These are phyloP conservation scores for Vaucheria bursata DNA, from an alignment of 352 stramenopile genomes.

Conservation along the genomic window DNA sequence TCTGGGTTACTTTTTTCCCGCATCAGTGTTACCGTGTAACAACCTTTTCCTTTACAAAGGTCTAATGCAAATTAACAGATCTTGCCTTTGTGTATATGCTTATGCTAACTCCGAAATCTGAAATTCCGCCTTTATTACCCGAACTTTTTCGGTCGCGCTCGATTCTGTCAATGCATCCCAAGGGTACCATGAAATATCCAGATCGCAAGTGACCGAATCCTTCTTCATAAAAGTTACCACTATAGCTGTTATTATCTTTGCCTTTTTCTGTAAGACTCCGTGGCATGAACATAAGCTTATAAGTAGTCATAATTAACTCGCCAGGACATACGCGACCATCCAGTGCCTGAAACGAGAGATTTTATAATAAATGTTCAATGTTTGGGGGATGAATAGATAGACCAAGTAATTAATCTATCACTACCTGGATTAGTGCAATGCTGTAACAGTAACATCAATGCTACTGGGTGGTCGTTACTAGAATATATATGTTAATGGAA, in stretches of 20 bases:
- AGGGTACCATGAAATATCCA: constrained; percentile 31
- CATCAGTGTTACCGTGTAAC: neutral
- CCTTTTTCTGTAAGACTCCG: neutral
- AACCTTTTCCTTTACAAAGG: neutral
- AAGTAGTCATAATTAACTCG: constrained; percentile 43
- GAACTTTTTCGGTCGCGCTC: constrained; percentile 32
- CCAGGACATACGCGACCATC: neutral
- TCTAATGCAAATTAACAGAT: neutral
- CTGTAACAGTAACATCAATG: no score
- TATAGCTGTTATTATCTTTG: neutral
- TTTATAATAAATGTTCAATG: neutral
- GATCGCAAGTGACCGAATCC: constrained; percentile 32
- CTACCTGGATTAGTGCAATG: neutral
- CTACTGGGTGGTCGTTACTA: no score
- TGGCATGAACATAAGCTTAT: constrained; percentile 41
- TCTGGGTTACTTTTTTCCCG: neutral
- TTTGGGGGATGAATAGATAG: neutral
- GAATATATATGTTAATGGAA: no score
- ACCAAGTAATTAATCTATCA: neutral
- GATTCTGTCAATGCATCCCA: constrained; percentile 39
- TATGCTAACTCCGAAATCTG: constrained; percentile 26
- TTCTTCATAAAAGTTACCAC: neutral
- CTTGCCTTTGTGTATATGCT: constrained; percentile 41
- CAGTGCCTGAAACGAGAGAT: neutral
- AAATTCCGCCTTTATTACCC: constrained; percentile 1